Evolutionary conservation across 2,329 filamentous ascomycete species (phyloP), one percentile per base, ranked within the genome.

Genomic region (Emydomyces testavorans): DNA sequence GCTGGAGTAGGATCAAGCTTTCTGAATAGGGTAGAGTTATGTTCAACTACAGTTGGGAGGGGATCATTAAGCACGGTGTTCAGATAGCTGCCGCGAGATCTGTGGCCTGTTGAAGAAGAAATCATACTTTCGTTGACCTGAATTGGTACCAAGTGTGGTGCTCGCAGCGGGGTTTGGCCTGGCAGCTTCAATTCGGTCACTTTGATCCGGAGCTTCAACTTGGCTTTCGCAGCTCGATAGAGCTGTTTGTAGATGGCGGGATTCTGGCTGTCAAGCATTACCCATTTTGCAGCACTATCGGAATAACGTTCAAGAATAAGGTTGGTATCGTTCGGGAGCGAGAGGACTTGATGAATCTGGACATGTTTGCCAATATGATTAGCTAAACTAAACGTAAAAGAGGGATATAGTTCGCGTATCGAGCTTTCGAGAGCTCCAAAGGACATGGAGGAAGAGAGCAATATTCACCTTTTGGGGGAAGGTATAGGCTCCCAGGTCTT

Each of bases 171-270:
- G 52, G 50, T 45, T 54, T 6, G 23, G 43, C 23, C 18, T 28
- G 34, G n/a, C n/a, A 26, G 32, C 13, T 24, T 32, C 36, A 16
- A 32, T 52, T 48, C 20, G 57, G 78, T 82, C 31, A 85, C 82
- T 56, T 80, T 85, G 51, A 98, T 78, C 67, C 92, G 89, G 57
- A 98, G 81, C 80, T 96, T 98, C 56, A 89, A 80, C 76, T 98
- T 98, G 31, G 92, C 92, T 73, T 95, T 98, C 54, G 92, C 92
- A 56, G 92, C 92, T 60, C 92, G 83, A 65, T 92, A 90, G 35
- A 98, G 82, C 64, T 95, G 92, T 74, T 95, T 96, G 75, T 94
- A 98, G 60, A 94, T 85, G 38, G 85, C 75, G 6, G 77, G 69
- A 61, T 94, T 93, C 62, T 74, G 73, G 53, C 79, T 73, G 64